These are phyloP conservation scores for Naegleria gruberi DNA, from an alignment of 208 protist species.

Conservation along the genomic window DNA sequence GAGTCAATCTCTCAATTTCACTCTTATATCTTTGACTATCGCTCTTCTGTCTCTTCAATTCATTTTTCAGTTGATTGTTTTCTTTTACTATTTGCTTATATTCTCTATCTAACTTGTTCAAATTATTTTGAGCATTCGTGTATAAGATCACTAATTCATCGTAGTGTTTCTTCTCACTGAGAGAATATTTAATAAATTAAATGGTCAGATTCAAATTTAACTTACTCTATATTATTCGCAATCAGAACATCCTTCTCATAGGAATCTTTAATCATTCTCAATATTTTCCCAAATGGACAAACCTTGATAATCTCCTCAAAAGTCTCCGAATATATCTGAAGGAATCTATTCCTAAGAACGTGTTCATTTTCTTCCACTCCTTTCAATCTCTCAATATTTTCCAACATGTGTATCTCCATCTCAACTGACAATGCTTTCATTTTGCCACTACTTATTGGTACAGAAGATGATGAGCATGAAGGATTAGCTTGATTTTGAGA, in stretches of 20 bases:
- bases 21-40: neutral
- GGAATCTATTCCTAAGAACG: neutral
- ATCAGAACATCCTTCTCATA: neutral
- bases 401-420: neutral
- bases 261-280: neutral
- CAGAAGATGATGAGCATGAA: too few relatives aligned
- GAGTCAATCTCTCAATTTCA: neutral
- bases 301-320: neutral
- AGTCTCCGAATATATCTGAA: neutral
- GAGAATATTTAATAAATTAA: too few relatives aligned
- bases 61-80: neutral
- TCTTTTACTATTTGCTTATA: neutral
- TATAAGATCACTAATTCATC: neutral
- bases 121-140: neutral
- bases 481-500: too few relatives aligned
- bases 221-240: neutral
- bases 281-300: neutral
- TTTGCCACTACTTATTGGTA: neutral
- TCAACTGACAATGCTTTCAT: neutral
- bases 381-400: neutral
- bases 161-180: neutral
- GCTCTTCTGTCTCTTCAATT: neutral
- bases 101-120: neutral
- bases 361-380: neutral
- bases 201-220: neutral